Evolutionary conservation across 768 basidiomycete species (phyloP).

Genomic region (Leucocoprinus leucothites): DNA sequence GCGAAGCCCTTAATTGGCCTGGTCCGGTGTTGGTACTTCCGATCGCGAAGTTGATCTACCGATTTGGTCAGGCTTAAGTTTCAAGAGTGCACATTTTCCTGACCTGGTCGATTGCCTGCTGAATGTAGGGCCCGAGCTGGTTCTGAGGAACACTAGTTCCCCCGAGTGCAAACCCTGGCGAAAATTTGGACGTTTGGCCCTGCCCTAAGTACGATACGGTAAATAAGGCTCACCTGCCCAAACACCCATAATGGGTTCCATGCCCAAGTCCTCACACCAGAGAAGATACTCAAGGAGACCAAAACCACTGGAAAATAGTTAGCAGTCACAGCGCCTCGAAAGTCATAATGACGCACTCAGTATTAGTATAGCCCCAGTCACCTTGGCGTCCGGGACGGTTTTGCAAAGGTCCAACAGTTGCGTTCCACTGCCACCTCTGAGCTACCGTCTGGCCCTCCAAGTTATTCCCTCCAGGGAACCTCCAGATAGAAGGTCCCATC

Average conservation of each 20-base stretch:
- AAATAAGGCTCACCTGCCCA: slow-evolving; percentile 40
- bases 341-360: slow-evolving; percentile 38
- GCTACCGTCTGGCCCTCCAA: slow-evolving; percentile 56
- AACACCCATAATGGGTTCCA: slow-evolving; percentile 64
- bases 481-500: slow-evolving; percentile 58
- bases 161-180: slow-evolving; percentile 47
- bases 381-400: slow-evolving; percentile 51
- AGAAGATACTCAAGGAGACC: slow-evolving; percentile 56
- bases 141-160: slow-evolving; percentile 42
- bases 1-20: slow-evolving; percentile 47
- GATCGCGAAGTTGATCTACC: slow-evolving; percentile 57
- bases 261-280: slow-evolving; percentile 57
- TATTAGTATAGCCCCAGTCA: slow-evolving; percentile 61
- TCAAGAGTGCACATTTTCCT: slow-evolving; percentile 27
- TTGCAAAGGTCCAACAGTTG: slow-evolving; percentile 52
- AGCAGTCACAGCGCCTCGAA: not conserved
- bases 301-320: slow-evolving; percentile 38
- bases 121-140: slow-evolving; percentile 48
- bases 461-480: slow-evolving; percentile 70
- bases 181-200: not conserved
- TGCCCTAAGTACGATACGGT: not conserved
- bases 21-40: slow-evolving; percentile 43
- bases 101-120: slow-evolving; percentile 57
- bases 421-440: slow-evolving; percentile 65
- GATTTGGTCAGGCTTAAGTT: not conserved